phyloP scores from a whole-genome alignment of 2,329 filamentous ascomycete genomes.

The Talaromyces sp. region DNA sequence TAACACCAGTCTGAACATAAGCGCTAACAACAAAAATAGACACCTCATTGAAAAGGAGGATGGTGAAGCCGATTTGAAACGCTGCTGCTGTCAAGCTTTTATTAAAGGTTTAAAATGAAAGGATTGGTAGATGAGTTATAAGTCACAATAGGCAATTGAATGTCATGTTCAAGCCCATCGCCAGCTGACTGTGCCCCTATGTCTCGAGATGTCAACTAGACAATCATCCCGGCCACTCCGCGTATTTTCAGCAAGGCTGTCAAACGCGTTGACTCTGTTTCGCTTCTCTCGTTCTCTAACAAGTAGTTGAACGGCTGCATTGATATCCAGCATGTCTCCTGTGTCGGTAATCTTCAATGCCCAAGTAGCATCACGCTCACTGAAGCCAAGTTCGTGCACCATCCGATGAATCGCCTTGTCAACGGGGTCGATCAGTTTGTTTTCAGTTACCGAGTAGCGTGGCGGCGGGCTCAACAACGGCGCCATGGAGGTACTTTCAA shows the following conservation, averaged over 20 bases:
- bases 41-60: neutral
- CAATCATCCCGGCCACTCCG: conserved; percentile 7
- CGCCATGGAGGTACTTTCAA: conserved; percentile 18
- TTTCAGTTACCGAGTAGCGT: conserved; percentile 15
- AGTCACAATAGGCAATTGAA: neutral
- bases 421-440: conserved; percentile 48
- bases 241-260: conserved; percentile 4
- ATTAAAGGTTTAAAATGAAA: neutral
- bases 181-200: conserved; percentile 32
- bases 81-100: neutral
- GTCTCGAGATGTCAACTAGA: conserved; percentile 21
- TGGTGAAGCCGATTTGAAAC: neutral
- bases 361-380: conserved; percentile 52
- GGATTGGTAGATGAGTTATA: neutral
- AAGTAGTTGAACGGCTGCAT: conserved; percentile 56
- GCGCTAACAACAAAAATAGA: neutral
- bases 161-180: conserved; percentile 32
- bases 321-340: conserved; percentile 56
- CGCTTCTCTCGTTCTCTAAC: conserved; percentile 38
- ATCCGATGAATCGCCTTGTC: conserved; percentile 56
- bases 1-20: neutral
- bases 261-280: conserved; percentile 21
- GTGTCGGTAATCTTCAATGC: conserved; percentile 58
- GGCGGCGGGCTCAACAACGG: conserved; percentile 18
- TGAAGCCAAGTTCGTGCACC: conserved; percentile 57